These are phyloP conservation scores for Nicotiana undulata DNA, from an alignment of 257 asterid genomes.

Conservation along the genomic window DNA sequence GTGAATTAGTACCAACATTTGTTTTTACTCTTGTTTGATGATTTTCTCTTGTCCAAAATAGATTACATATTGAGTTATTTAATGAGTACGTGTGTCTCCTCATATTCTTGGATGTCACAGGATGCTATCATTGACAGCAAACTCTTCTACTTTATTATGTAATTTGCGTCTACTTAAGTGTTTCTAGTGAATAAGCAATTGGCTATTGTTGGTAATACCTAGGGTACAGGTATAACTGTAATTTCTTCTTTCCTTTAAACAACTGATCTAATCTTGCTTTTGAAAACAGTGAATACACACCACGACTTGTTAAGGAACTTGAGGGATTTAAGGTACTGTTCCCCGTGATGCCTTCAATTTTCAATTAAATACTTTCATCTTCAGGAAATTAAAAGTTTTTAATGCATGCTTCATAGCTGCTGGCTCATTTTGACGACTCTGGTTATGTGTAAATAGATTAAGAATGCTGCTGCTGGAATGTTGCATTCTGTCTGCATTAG, in stretches of 20 bases:
- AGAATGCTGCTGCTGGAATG: slow-evolving; percentile 88
- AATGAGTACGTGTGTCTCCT: not conserved
- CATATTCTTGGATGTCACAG: not conserved
- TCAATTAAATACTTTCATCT: not conserved
- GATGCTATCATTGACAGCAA: not conserved
- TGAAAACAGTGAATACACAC: slow-evolving; percentile 74
- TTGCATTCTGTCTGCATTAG: slow-evolving; percentile 80
- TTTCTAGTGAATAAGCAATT: not conserved
- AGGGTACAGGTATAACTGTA: not conserved
- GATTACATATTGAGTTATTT: not conserved
- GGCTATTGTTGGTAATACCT: not conserved
- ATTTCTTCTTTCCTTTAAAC: not conserved
- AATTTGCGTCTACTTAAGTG: not conserved
- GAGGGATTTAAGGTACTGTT: slow-evolving; percentile 76
- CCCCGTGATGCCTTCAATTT: not conserved
- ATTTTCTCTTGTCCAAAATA: not conserved
- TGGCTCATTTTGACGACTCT: slow-evolving; percentile 9
- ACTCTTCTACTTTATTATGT: not conserved
- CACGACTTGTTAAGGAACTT: slow-evolving; percentile 78
- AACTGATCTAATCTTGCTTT: slow-evolving; percentile 2
- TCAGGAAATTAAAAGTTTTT: slow-evolving; percentile 3
- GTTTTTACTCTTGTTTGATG: not conserved
- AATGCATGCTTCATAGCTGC: slow-evolving; percentile 11
- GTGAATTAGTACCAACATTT: not conserved
- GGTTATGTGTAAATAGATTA: slow-evolving; percentile 46